Percentiles rank a stretch among this genome's conserved stretches.
Conservation (phyloP, 2,329 filamentous ascomycete genomes). For the Neofusicoccum umdonicola region DNA sequence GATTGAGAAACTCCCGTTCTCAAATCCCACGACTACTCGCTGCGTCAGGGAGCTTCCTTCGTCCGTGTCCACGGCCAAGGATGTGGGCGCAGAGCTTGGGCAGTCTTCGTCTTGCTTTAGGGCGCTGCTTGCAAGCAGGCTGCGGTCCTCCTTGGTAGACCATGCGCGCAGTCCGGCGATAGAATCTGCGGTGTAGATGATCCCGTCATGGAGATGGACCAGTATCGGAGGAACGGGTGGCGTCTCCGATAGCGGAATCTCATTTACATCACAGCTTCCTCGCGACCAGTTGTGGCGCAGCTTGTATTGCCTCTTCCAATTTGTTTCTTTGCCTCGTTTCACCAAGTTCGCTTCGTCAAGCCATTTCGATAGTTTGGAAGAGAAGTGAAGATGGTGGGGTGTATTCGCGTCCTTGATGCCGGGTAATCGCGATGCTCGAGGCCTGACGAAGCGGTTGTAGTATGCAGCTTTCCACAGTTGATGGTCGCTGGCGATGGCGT, state of each 20-base stretch:
- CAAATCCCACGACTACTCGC: constrained; percentile 35
- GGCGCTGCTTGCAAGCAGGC: constrained; percentile 54
- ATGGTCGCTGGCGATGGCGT: constrained; percentile 70
- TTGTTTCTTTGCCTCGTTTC: constrained; percentile 50
- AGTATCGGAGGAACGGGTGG: constrained; percentile 60
- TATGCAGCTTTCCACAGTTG: constrained; percentile 91
- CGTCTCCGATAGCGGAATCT: constrained; percentile 63
- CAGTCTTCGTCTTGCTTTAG: constrained; percentile 19
- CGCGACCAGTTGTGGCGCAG: constrained; percentile 87
- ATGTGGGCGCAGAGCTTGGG: constrained; percentile 51
- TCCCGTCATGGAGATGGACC: constrained; percentile 72
- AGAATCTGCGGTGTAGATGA: constrained; percentile 74
- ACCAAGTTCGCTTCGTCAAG: constrained; percentile 60
- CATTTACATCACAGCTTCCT: constrained; percentile 76
- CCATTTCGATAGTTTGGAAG: constrained; percentile 59
- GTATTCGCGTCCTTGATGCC: constrained; percentile 53
- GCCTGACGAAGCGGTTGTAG: constrained; percentile 81
- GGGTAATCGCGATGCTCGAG: constrained; percentile 72
- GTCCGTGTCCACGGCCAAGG: constrained; percentile 61
- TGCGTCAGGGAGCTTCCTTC: constrained; percentile 29
- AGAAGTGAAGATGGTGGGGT: constrained; percentile 47
- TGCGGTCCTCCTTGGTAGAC: constrained; percentile 62
- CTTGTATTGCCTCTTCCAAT: constrained; percentile 89
- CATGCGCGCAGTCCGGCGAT: constrained; percentile 72
- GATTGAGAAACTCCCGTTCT: constrained; percentile 56